Conservation (phyloP, 768 basidiomycete genomes). For the Boletus speciosus region DNA sequence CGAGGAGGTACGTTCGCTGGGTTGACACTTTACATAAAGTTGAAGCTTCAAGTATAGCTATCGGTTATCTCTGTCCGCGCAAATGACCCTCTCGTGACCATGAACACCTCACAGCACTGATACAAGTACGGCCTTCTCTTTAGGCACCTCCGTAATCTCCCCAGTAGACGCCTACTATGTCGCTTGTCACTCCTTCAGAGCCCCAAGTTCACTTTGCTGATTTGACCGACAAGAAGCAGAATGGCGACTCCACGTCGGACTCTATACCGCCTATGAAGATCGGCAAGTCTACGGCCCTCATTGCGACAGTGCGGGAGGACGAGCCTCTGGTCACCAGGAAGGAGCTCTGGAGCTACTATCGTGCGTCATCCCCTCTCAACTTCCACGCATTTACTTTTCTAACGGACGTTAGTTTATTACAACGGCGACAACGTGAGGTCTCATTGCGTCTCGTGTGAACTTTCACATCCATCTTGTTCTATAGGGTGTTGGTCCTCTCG, state of each 20-base stretch:
- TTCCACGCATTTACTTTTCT: background rate
- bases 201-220: background rate
- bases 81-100: background rate
- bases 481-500: conserved; percentile 66
- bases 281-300: conserved; percentile 27
- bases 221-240: conserved; percentile 7
- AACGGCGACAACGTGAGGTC: conserved; percentile 72
- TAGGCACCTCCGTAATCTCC: background rate
- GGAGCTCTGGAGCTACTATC: conserved; percentile 80
- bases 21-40: too few relatives aligned
- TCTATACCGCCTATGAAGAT: background rate
- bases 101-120: background rate
- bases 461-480: background rate
- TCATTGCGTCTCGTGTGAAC: background rate
- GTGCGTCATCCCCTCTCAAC: conserved; percentile 30
- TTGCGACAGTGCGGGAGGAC: conserved; percentile 41
- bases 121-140: background rate
- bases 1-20: too few relatives aligned
- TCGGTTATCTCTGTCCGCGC: background rate
- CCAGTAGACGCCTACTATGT: conserved; percentile 10
- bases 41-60: too few relatives aligned
- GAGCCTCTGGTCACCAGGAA: conserved; percentile 69
- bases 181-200: conserved; percentile 2
- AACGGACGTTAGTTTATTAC: conserved; percentile 57
- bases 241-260: conserved; percentile 5